phyloP scores from a whole-genome alignment of 306 rosid genomes.

The Gastrolobium bilobum region DNA sequence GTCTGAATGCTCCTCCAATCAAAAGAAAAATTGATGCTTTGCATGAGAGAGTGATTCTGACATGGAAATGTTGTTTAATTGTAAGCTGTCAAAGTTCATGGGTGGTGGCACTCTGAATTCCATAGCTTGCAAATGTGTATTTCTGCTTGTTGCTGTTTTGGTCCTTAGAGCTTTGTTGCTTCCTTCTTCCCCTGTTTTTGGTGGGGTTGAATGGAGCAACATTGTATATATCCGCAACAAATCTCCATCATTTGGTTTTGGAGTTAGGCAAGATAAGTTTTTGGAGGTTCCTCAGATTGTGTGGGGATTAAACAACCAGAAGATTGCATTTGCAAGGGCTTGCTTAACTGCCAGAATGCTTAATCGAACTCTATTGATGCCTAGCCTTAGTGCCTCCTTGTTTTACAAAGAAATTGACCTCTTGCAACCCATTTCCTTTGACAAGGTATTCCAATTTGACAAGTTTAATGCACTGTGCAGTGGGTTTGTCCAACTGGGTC shows the following conservation, averaged over 20 bases:
- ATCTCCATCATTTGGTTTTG: conserved; percentile 43
- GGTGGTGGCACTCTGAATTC: conserved; percentile 62
- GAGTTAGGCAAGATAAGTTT: conserved; percentile 62
- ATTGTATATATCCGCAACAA: conserved; percentile 47
- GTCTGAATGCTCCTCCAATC: background rate
- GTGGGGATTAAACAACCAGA: conserved; percentile 94
- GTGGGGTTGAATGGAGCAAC: conserved; percentile 54
- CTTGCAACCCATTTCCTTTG: conserved; percentile 75
- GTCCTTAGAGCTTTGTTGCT: conserved; percentile 64
- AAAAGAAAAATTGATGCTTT: background rate
- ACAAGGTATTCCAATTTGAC: conserved; percentile 73
- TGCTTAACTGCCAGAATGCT: conserved; percentile 79
- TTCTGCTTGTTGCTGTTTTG: conserved; percentile 62
- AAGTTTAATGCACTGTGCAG: conserved; percentile 72
- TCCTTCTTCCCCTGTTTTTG: conserved; percentile 54
- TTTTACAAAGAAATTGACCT: conserved; percentile 89
- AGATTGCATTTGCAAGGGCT: conserved; percentile 93
- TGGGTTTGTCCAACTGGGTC: conserved; percentile 73
- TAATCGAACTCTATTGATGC: conserved; percentile 83
- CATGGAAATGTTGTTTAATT: conserved; percentile 60
- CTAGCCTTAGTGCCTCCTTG: conserved; percentile 88
- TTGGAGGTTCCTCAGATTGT: conserved; percentile 89
- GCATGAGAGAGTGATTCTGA: conserved; percentile 32
- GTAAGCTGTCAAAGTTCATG: conserved; percentile 48
- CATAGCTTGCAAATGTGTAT: conserved; percentile 61